phyloP scores from a whole-genome alignment of 1,139 yeast species.

The Suhomyces bokatorum region DNA sequence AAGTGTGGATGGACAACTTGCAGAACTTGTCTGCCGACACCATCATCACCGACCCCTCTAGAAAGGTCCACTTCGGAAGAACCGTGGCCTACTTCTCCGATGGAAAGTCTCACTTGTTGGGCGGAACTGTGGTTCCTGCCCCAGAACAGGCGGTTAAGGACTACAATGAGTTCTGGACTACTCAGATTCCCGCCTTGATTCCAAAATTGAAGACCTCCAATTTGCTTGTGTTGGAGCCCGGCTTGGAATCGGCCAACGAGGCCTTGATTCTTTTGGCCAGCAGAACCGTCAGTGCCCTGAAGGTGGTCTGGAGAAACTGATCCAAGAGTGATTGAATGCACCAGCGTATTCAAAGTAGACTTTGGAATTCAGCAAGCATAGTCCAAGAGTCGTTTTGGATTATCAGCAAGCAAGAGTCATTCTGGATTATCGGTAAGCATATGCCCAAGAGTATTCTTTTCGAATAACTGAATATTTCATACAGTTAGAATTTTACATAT shows the following conservation, averaged over 20 bases:
- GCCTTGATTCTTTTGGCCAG: conserved; percentile 25
- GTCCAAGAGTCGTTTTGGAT: background rate
- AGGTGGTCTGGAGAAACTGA: conserved; percentile 6
- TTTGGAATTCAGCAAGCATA: too few relatives aligned
- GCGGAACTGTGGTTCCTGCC: conserved; percentile 17
- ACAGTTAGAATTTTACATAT: background rate
- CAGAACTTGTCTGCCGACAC: conserved; percentile 9
- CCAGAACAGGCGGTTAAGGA: conserved; percentile 21
- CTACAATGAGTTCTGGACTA: conserved; percentile 26
- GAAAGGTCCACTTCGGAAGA: conserved; percentile 26
- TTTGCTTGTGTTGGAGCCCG: conserved; percentile 27
- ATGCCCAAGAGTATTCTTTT: too few relatives aligned
- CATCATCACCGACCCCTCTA: conserved; percentile 16
- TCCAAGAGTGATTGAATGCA: too few relatives aligned
- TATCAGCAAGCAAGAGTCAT: background rate
- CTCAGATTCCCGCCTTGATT: conserved; percentile 21
- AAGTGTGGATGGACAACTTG: conserved; percentile 29
- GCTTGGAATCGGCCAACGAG: conserved; percentile 29
- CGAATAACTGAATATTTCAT: too few relatives aligned
- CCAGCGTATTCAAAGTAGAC: too few relatives aligned
- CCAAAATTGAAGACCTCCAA: conserved; percentile 21
- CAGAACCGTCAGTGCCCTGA: conserved; percentile 5
- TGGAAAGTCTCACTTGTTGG: conserved; percentile 28
- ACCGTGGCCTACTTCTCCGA: conserved; percentile 40
- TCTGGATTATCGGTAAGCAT: too few relatives aligned